Conservation (phyloP, 352 stramenopile species). For the Aphanomyces cochlioides region DNA sequence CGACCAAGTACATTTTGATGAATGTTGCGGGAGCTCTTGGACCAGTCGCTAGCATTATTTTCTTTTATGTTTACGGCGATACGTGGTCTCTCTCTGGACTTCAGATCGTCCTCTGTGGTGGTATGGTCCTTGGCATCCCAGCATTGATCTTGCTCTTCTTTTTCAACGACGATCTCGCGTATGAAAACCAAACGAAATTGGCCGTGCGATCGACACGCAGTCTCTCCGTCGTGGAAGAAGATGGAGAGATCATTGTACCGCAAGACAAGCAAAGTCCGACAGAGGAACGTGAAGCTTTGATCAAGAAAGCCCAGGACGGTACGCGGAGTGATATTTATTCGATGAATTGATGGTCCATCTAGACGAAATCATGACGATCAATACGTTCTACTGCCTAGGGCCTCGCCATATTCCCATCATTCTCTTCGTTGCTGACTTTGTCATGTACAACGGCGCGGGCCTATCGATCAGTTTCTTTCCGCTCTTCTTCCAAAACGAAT, state of each 20-base stretch:
- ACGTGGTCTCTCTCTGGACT: slow-evolving; percentile 62
- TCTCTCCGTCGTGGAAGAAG: slow-evolving; percentile 23
- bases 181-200: slow-evolving; percentile 47
- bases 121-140: slow-evolving; percentile 53
- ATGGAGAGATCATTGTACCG: neutral
- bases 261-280: no score
- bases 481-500: slow-evolving; percentile 77
- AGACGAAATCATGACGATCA: neutral
- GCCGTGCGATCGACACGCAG: slow-evolving; percentile 32
- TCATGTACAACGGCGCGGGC: slow-evolving; percentile 76
- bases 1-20: slow-evolving; percentile 57
- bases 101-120: slow-evolving; percentile 59
- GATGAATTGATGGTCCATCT: neutral
- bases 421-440: slow-evolving; percentile 69
- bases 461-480: slow-evolving; percentile 85
- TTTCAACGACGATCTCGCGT: slow-evolving; percentile 75
- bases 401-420: slow-evolving; percentile 62
- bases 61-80: slow-evolving; percentile 72
- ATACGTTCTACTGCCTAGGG: slow-evolving; percentile 55
- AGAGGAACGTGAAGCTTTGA: no score
- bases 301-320: no score
- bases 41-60: slow-evolving; percentile 51
- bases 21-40: slow-evolving; percentile 51
- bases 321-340: no score
- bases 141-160: slow-evolving; percentile 65